A percentile compares a stretch with the other conserved stretches of the same genome.
Conservation (phyloP, 176 grass and related monocot genomes). For the Lolium perenne region DNA sequence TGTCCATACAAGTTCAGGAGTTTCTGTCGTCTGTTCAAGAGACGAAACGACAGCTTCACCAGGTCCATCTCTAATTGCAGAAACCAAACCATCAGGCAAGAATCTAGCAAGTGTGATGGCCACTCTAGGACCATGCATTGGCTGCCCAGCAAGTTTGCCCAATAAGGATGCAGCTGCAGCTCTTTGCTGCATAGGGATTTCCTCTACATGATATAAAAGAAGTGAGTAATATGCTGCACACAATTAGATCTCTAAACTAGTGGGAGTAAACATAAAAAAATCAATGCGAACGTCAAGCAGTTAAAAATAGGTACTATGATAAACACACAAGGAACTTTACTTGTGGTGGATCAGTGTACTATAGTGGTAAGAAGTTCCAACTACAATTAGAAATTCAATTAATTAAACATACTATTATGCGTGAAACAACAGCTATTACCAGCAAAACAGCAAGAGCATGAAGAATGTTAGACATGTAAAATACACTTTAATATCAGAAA, state of each 20-base stretch:
- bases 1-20: slow-evolving; percentile 99
- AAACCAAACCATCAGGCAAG: slow-evolving; percentile 94
- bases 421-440: slow-evolving; percentile 18
- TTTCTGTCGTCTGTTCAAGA: slow-evolving; percentile 98
- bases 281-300: neutral
- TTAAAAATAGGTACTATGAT: slow-evolving; percentile 2
- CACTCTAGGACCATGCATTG: slow-evolving; percentile 99
- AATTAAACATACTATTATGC: slow-evolving; percentile 9
- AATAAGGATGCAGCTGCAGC: slow-evolving; percentile 92
- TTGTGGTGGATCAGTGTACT: neutral
- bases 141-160: slow-evolving; percentile 90
- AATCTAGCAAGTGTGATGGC: slow-evolving; percentile 91
- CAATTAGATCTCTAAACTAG: slow-evolving; percentile 19
- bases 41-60: slow-evolving; percentile 89
- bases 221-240: slow-evolving; percentile 40
- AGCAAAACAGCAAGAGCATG: neutral
- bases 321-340: slow-evolving; percentile 7
- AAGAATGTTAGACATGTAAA: slow-evolving; percentile 25
- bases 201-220: slow-evolving; percentile 62
- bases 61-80: slow-evolving; percentile 90
- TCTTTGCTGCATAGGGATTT: slow-evolving; percentile 94
- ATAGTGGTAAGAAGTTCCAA: slow-evolving; percentile 30
- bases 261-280: slow-evolving; percentile 26
- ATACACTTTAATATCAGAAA: neutral
- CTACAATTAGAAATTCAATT: slow-evolving; percentile 5